A percentile compares a stretch with the other conserved stretches of the same genome.
phyloP scores from a whole-genome alignment of 2,329 filamentous ascomycete species.

The Pseudogymnoascus verrucosus region DNA sequence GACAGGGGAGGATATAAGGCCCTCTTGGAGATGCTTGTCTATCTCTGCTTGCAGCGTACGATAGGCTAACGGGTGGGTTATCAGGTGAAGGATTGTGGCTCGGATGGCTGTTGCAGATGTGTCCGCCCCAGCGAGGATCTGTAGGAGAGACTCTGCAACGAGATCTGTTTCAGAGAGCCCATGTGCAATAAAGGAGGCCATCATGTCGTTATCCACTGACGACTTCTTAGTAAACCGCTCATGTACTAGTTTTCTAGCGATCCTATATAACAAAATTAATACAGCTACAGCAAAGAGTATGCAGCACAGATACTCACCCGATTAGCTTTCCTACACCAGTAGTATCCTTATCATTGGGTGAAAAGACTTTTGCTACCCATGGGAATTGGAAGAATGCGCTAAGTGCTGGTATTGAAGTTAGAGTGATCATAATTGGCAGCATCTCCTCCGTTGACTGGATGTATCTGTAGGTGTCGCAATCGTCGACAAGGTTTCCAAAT shows the following conservation, averaged over 20 bases:
- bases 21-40: slow-evolving; percentile 30
- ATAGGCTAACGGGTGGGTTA: slow-evolving; percentile 41
- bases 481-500: slow-evolving; percentile 39
- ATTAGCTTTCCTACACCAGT: slow-evolving; percentile 36
- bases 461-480: slow-evolving; percentile 42
- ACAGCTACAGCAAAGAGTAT: slow-evolving; percentile 18
- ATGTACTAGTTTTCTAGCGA: slow-evolving; percentile 38
- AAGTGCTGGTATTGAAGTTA: slow-evolving; percentile 36
- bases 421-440: slow-evolving; percentile 37
- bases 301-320: slow-evolving; percentile 32
- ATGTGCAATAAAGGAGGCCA: slow-evolving; percentile 42
- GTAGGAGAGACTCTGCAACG: slow-evolving; percentile 15
- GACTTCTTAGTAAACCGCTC: slow-evolving; percentile 37
- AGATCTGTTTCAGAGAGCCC: slow-evolving; percentile 22
- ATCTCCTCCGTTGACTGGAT: slow-evolving; percentile 36
- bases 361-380: slow-evolving; percentile 29
- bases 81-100: slow-evolving; percentile 43
- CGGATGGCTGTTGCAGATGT: slow-evolving; percentile 49
- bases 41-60: slow-evolving; percentile 39
- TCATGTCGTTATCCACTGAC: slow-evolving; percentile 42
- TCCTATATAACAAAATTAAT: slow-evolving; percentile 28
- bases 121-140: slow-evolving; percentile 46
- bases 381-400: slow-evolving; percentile 33
- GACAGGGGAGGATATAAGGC: slow-evolving; percentile 27
- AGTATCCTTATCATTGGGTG: slow-evolving; percentile 34